A percentile compares a stretch with the other conserved stretches of the same genome.
phyloP scores from a whole-genome alignment of 441 rosid genomes.

The Hypseocharis bilobata region DNA sequence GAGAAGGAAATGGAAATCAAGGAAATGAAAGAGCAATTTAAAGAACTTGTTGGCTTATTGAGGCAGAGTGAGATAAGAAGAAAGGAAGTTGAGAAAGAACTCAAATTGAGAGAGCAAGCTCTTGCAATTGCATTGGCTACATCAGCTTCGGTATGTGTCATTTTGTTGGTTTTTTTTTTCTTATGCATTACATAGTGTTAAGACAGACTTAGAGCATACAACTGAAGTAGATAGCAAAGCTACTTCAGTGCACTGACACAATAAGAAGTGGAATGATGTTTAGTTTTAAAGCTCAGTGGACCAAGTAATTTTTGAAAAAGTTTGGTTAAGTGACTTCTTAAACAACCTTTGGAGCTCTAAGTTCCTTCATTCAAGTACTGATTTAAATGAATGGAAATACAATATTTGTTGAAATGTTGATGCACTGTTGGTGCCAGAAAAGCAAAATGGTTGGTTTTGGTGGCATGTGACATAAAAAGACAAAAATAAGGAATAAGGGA shows the following conservation, averaged over 20 bases:
- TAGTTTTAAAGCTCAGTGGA: neutral
- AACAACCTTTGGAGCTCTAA: neutral
- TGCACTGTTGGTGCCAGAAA: neutral
- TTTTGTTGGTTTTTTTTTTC: neutral
- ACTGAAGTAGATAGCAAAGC: neutral
- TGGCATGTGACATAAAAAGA: too few relatives aligned
- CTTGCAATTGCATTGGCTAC: conserved; percentile 55
- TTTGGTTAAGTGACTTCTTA: neutral
- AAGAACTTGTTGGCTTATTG: conserved; percentile 69
- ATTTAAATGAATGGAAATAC: neutral
- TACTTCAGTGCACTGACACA: neutral
- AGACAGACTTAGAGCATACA: neutral
- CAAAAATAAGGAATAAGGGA: neutral
- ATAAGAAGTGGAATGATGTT: neutral
- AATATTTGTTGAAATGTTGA: neutral
- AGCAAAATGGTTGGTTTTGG: neutral
- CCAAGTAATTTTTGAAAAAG: neutral
- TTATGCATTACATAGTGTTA: conserved; percentile 14
- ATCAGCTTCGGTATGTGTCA: conserved; percentile 40
- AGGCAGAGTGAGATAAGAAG: conserved; percentile 66
- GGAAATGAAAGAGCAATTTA: conserved; percentile 89
- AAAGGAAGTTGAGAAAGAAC: conserved; percentile 78
- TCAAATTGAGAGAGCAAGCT: conserved; percentile 70
- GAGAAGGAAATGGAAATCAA: conserved; percentile 75
- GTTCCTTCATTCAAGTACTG: neutral